Evolutionary conservation across 352 stramenopile genomes (phyloP).

Genomic region (Pythium vanterpoolii): DNA sequence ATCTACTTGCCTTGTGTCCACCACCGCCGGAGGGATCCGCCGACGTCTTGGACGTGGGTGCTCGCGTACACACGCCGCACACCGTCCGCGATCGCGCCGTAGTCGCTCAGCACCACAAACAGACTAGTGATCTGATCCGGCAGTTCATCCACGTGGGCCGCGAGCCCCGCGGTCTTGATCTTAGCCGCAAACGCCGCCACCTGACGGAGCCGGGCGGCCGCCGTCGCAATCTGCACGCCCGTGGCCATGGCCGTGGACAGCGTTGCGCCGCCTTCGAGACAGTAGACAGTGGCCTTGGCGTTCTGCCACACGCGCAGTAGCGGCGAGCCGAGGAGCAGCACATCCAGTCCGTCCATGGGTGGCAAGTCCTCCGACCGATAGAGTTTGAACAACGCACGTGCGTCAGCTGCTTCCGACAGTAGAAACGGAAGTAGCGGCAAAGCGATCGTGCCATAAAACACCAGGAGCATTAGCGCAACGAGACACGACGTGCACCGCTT

Average conservation of each 20-base stretch:
- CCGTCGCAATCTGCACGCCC: constrained; percentile 51
- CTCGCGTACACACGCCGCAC: constrained; percentile 52
- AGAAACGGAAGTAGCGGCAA: constrained; percentile 61
- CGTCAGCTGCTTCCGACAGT: constrained; percentile 38
- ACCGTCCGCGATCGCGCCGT: constrained; percentile 55
- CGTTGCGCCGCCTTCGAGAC: constrained; percentile 59
- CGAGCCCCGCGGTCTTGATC: constrained; percentile 46
- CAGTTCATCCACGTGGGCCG: constrained; percentile 49
- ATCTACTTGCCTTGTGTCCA: constrained; percentile 25
- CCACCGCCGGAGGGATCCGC: constrained; percentile 37
- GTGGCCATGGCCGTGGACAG: constrained; percentile 59
- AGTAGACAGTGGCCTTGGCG: constrained; percentile 63
- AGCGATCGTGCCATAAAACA: constrained; percentile 54
- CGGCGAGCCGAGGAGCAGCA: constrained; percentile 68
- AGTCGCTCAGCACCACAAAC: constrained; percentile 54
- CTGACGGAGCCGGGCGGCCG: constrained; percentile 42
- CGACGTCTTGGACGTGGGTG: constrained; percentile 48
- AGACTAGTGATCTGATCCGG: constrained; percentile 57
- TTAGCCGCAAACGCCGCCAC: constrained; percentile 45
- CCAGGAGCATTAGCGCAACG: constrained; percentile 37
- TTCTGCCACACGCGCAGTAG: constrained; percentile 73
- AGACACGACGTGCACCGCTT: constrained; percentile 70
- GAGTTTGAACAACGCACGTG: constrained; percentile 29
- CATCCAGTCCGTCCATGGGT: constrained; percentile 55
- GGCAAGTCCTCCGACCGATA: constrained; percentile 40